Percentiles rank a stretch among this genome's conserved stretches.
Conservation (phyloP, 164 flowering plant species). For the Annona squamosa region DNA sequence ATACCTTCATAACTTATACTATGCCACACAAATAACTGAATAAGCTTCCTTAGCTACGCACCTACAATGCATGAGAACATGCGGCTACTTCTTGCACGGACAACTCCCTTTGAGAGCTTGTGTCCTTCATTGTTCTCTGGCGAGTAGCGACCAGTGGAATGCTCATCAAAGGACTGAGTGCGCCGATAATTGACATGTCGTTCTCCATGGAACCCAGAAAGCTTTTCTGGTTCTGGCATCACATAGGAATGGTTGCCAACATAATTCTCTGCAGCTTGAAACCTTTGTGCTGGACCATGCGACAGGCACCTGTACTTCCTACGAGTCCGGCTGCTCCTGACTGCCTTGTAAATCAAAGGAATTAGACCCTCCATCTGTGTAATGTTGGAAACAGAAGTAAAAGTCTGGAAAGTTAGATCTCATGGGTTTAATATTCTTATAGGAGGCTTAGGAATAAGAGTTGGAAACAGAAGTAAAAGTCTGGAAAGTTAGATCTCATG, state of each 20-base stretch:
- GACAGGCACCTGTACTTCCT: conserved; percentile 10
- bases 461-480: not conserved
- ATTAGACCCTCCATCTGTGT: conserved; percentile 15
- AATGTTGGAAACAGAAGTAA: not conserved
- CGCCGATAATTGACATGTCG: not conserved
- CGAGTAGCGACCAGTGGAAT: conserved; percentile 4
- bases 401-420: not conserved
- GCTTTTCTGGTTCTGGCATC: not conserved
- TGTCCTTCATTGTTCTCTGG: not conserved
- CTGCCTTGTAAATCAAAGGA: conserved; percentile 10
- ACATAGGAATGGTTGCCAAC: not conserved
- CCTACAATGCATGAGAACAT: conserved; percentile 9
- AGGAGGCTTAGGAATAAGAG: not conserved
- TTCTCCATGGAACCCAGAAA: conserved; percentile 1
- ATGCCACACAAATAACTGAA: not conserved
- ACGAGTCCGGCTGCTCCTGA: conserved; percentile 12
- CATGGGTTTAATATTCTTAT: not conserved
- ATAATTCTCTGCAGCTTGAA: not conserved
- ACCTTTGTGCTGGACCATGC: conserved; percentile 4
- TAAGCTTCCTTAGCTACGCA: not conserved
- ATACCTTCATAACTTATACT: not conserved
- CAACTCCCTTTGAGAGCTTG: conserved; percentile 1
- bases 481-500: conserved; percentile 1
- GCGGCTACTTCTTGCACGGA: conserved; percentile 6
- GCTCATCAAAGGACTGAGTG: conserved; percentile 3